Base-by-base conservation (phyloP, 148 eudicot genomes). In the Nepenthes mirabilis region DNA sequence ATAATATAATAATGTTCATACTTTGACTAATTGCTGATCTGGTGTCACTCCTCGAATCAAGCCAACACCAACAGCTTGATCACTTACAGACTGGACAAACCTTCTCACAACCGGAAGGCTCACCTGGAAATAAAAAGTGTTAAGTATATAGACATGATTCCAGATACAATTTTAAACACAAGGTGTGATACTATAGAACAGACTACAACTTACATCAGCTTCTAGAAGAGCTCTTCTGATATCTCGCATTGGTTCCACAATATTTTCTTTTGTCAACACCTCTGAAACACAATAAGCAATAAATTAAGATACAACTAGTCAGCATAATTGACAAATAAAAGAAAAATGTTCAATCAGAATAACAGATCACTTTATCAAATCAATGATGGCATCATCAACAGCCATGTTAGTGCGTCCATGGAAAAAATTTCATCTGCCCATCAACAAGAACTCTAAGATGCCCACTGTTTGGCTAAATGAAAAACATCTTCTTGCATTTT, bases 11-110 rank as follows among this genome's bases (percentile, higher is more conserved):
- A 11, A 49, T 49, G 52, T 63, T 36, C 81, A 59, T 88, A 93
- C 98, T 78, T 93, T 93, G 62, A 93, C 98, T 70, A 93, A 73
- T 77, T 93, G 98, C 80, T 93, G 98, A 76, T 93, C 98, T 50
- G 98, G 98, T 54, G 66, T 77, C 47, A 93, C 98, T 65, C 98
- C 98, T 63, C 78, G 76, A 51, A 84, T 86, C 69, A 88, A 50
- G 43, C 77, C 96, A 73, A 84, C 83, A 63, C 98, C 98, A 82
- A 86, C 95, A 65, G 91, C 98, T 70, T 82, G 79, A 63, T 93
- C 98, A 33, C 83, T 79, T 37, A 93, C 96, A 55, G 88, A 79
- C 81, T 88, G 96, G 66, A 93, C 82, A 75, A 93, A 93, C 77
- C 98, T 88, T 75, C 95, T 77, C 55, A 84, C 98, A 64, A 93